Evolutionary conservation across 306 rosid genomes (phyloP).

Genomic region (Pyrus communis): DNA sequence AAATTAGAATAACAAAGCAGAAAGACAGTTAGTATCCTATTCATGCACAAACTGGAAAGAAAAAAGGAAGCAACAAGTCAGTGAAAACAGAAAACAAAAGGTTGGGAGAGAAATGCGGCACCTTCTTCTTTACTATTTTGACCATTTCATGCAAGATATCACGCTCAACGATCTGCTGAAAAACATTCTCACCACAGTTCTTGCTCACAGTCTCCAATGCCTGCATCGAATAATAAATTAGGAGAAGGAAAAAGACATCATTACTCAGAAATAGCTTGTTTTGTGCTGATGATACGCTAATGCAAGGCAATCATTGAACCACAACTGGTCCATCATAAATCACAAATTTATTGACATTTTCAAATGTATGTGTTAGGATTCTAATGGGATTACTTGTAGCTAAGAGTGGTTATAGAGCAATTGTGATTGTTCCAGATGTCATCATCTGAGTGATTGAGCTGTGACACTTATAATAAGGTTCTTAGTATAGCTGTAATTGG

Average conservation of each 20-base stretch:
- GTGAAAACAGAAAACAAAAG: constrained; percentile 5
- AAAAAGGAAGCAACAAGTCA: background rate
- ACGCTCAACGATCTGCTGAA: constrained; percentile 79
- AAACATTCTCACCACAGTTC: constrained; percentile 85
- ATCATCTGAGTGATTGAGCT: no score
- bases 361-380: background rate
- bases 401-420: no score
- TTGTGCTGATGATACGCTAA: background rate
- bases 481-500: no score
- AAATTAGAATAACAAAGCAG: constrained; percentile 22
- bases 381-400: no score
- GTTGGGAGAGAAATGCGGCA: constrained; percentile 13
- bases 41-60: background rate
- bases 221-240: constrained; percentile 33
- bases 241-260: background rate
- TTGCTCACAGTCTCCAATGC: constrained; percentile 89
- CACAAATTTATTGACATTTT: background rate
- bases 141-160: constrained; percentile 94
- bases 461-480: no score
- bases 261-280: constrained; percentile 12
- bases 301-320: background rate
- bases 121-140: constrained; percentile 97
- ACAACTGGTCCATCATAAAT: background rate
- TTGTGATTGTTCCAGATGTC: no score
- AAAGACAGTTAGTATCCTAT: constrained; percentile 8